phyloP scores from a whole-genome alignment of 768 basidiomycete species.

The Pisolithus sp. region DNA sequence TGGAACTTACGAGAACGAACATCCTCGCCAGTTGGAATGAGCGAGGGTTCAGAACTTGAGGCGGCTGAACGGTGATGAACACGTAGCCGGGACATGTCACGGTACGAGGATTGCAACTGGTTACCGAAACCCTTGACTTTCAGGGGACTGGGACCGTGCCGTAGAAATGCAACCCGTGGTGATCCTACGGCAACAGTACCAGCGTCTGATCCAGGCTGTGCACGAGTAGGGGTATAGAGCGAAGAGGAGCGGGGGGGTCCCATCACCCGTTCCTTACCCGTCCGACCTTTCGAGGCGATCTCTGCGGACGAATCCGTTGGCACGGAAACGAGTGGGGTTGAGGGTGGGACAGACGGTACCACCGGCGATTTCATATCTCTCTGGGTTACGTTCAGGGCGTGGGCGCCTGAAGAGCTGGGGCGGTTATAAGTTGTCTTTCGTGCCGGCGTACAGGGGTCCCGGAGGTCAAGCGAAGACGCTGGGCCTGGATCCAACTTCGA shows the following conservation, averaged over 20 bases:
- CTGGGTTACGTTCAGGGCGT: constrained; percentile 16
- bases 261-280: constrained; percentile 30
- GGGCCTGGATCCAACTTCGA: constrained; percentile 57
- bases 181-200: constrained; percentile 22
- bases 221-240: constrained; percentile 26
- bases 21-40: constrained; percentile 51
- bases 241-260: constrained; percentile 27
- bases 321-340: constrained; percentile 20
- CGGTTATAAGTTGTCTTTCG: constrained; percentile 35
- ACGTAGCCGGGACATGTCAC: constrained; percentile 42
- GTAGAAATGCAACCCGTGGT: constrained; percentile 28
- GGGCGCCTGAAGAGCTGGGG: constrained; percentile 30
- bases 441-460: constrained; percentile 56
- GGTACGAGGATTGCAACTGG: constrained; percentile 33
- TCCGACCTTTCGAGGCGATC: constrained; percentile 41
- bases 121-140: constrained; percentile 35
- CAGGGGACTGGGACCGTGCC: constrained; percentile 38
- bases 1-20: constrained; percentile 38
- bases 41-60: constrained; percentile 79
- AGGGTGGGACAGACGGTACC: constrained; percentile 9
- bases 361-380: constrained; percentile 17
- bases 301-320: constrained; percentile 20
- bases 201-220: constrained; percentile 20
- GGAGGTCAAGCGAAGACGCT: constrained; percentile 50
- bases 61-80: constrained; percentile 68